Percentiles rank a stretch among this genome's conserved stretches.
These are phyloP conservation scores for Knufia petricola DNA, from an alignment of 2,329 filamentous ascomycete genomes.

Conservation along the genomic window DNA sequence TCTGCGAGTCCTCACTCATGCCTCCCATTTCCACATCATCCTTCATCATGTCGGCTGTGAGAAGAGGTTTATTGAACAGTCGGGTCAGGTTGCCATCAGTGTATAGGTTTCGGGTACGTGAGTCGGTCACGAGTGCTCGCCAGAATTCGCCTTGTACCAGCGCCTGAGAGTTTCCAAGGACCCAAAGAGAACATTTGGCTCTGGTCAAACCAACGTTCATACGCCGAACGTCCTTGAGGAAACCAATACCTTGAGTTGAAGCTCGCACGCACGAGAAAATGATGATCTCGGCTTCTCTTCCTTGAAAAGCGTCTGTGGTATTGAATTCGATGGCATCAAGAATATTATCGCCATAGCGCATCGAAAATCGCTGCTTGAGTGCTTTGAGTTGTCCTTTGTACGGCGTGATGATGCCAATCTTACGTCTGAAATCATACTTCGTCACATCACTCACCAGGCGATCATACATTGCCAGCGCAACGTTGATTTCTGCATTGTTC, in stretches of 20 bases:
- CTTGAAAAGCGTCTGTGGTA: conserved; percentile 96
- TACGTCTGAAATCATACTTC: conserved; percentile 61
- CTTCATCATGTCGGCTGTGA: conserved; percentile 32
- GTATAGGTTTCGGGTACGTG: conserved; percentile 63
- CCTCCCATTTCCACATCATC: conserved; percentile 37
- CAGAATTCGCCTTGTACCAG: conserved; percentile 84
- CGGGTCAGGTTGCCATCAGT: conserved; percentile 56
- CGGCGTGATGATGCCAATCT: conserved; percentile 93
- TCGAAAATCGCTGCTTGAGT: conserved; percentile 64
- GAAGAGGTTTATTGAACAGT: conserved; percentile 47
- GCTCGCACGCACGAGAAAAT: conserved; percentile 98
- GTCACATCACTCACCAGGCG: conserved; percentile 65
- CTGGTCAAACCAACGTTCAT: conserved; percentile 98
- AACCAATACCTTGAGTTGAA: conserved; percentile 86
- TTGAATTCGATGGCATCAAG: conserved; percentile 86
- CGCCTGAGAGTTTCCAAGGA: conserved; percentile 82
- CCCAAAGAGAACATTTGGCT: conserved; percentile 93
- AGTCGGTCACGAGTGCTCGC: conserved; percentile 75
- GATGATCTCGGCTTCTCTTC: conserved; percentile 92
- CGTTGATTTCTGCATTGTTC: conserved; percentile 76
- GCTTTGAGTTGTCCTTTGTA: conserved; percentile 89
- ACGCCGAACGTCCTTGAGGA: conserved; percentile 93
- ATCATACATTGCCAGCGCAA: conserved; percentile 76
- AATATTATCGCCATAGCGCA: conserved; percentile 64
- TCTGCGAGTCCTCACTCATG: conserved; percentile 12